Percentiles rank a stretch among this genome's conserved stretches.
phyloP scores from a whole-genome alignment of 2,329 filamentous ascomycete species.

The Phyllosticta citrichinensis region DNA sequence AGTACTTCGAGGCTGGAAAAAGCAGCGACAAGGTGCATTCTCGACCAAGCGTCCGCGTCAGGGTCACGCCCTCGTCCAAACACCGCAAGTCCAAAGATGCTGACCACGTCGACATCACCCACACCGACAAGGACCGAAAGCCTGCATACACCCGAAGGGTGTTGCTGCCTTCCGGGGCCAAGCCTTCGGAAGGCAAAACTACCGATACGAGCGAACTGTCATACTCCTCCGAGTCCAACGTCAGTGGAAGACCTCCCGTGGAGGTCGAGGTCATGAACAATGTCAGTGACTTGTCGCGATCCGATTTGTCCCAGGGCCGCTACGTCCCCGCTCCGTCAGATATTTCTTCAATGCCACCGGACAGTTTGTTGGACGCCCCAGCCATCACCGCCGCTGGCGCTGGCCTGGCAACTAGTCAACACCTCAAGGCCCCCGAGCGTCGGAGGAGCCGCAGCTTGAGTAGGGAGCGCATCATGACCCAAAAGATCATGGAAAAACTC shows the following conservation, averaged over 20 bases:
- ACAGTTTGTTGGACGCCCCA: conserved; percentile 55
- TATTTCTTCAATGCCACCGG: conserved; percentile 72
- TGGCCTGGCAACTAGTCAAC: conserved; percentile 34
- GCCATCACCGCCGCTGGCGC: conserved; percentile 35
- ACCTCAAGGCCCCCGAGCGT: conserved; percentile 49
- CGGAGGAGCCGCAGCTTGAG: conserved; percentile 54
- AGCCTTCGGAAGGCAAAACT: conserved; percentile 25
- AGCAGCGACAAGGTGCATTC: conserved; percentile 50
- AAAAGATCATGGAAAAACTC: conserved; percentile 60
- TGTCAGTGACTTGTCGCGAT: conserved; percentile 59
- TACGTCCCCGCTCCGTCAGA: conserved; percentile 67
- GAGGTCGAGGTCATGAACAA: conserved; percentile 77
- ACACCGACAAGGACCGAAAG: conserved; percentile 62
- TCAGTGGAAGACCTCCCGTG: conserved; percentile 59
- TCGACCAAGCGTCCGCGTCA: conserved; percentile 71
- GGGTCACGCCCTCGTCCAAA: conserved; percentile 62
- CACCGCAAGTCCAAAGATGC: conserved; percentile 46
- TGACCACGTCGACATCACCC: conserved; percentile 80
- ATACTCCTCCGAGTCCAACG: conserved; percentile 72
- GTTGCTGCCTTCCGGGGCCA: conserved; percentile 41
- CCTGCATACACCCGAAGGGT: conserved; percentile 59
- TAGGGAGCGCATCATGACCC: conserved; percentile 51
- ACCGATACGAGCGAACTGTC: conserved; percentile 41
- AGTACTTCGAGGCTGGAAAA: conserved; percentile 85
- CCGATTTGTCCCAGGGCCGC: conserved; percentile 48